Evolutionary conservation across 106 monocot species (phyloP).

Genomic region (Dendrobium catenatum): DNA sequence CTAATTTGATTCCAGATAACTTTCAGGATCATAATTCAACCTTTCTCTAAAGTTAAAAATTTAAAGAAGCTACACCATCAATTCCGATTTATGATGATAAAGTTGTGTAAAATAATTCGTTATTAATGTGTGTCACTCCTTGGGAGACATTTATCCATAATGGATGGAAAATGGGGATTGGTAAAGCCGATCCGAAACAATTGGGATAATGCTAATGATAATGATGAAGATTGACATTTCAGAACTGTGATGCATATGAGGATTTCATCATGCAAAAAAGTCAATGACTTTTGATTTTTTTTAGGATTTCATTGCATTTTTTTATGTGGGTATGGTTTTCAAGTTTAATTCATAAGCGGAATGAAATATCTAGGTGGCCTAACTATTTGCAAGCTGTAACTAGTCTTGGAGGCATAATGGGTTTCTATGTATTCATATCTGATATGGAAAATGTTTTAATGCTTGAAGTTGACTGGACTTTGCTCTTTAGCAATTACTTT

Average conservation of each 20-base stretch:
- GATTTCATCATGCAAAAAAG: neutral
- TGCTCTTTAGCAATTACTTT: neutral
- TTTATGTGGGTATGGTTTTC: neutral
- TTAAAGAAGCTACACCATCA: no score
- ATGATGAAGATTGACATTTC: neutral
- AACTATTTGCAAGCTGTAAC: neutral
- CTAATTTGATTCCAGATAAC: no score
- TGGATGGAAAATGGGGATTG: neutral
- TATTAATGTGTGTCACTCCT: neutral
- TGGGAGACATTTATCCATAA: neutral
- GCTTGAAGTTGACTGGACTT: neutral
- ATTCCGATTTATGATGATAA: neutral
- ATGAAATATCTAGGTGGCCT: neutral
- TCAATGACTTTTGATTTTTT: neutral
- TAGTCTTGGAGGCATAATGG: neutral
- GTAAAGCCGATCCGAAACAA: neutral
- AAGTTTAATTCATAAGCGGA: neutral
- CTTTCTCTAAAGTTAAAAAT: no score
- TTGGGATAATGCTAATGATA: neutral
- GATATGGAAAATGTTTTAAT: neutral
- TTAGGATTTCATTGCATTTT: neutral
- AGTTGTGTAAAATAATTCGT: neutral
- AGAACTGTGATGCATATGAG: neutral
- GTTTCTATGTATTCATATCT: neutral
- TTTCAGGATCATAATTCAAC: no score